Percentiles rank a stretch among this genome's conserved stretches.
These are phyloP conservation scores for Plasmodium relictum DNA, from an alignment of 169 alveolate species.

Conservation along the genomic window DNA sequence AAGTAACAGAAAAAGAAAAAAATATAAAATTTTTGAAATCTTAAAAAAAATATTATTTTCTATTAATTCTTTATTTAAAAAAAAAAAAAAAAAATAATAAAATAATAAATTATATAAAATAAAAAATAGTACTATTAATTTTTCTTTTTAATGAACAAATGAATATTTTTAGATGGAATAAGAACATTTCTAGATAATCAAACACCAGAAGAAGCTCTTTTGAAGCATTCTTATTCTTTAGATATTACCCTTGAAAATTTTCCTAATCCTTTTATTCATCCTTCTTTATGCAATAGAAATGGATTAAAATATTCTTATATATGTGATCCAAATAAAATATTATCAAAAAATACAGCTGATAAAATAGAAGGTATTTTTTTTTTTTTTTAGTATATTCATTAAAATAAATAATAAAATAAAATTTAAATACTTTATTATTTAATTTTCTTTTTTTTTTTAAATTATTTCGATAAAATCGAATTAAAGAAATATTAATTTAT, in stretches of 20 bases:
- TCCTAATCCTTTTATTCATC: constrained; percentile 85
- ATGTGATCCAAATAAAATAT: constrained; percentile 85
- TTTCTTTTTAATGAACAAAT: neutral
- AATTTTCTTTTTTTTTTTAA: neutral
- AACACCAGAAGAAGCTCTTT: constrained; percentile 30
- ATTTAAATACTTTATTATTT: neutral
- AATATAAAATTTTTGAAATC: neutral
- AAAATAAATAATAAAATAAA: neutral
- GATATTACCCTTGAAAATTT: constrained; percentile 83
- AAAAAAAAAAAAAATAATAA: neutral
- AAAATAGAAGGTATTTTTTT: constrained; percentile 52
- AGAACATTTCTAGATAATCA: constrained; percentile 31
- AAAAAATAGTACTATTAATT: neutral
- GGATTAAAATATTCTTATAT: constrained; percentile 82
- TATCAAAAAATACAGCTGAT: constrained; percentile 55
- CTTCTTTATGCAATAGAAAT: constrained; percentile 82
- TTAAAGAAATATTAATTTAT: constrained; percentile 50
- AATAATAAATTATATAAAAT: neutral
- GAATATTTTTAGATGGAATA: constrained; percentile 28
- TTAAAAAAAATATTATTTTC: neutral
- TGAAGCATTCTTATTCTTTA: constrained; percentile 29
- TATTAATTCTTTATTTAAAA: neutral
- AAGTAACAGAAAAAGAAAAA: constrained; percentile 19
- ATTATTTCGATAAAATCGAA: neutral
- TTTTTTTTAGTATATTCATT: neutral